Base-by-base conservation (phyloP, 805 yeast species). In the Yueomyces sp. region DNA sequence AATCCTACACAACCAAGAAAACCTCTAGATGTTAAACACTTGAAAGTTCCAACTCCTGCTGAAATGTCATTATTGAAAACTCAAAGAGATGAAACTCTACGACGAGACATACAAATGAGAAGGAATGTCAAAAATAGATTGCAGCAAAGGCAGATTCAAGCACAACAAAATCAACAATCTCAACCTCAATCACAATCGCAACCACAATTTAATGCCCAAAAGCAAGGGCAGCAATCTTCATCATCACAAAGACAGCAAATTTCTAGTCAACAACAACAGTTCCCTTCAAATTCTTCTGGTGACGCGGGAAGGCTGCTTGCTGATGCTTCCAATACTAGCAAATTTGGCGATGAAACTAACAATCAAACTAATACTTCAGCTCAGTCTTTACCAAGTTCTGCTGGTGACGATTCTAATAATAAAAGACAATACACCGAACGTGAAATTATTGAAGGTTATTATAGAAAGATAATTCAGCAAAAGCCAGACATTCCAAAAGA, bases 31-130 rank as follows among this genome's bases (percentile, higher is more conserved):
- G 67, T 65, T 37, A 66, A 66, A 49, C 62, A 63, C 41, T 57
- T 65, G 45, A 76, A 75, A 47, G 75, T 83, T 2, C 84, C 85
- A 7, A 75, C 94, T 0, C 96, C 97, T 0, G 77, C 81, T 9
- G 95, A 88, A 54, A 72, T 90, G 55, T 76, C 96, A 0, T 76
- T 76, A 48, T 64, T 92, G 65, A 90, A 90, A 60, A 77, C 69
- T 50, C 96, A 90, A 50, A 71, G 95, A 45, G 97, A 90, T 54
- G 81, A 79, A 59, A 81, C 92, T 0, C 72, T 83, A 26, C 86
- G 87, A 49, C 94, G 85, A 50, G 83, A 61, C 39, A 52, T 61
- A 26, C 63, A 57, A 40, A 46, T 59, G 46, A 54, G 63, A 44
- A 52, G 62, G 32, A 55, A 49, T 28, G 62, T 55, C 4, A 61